Base-by-base conservation (phyloP, 352 stramenopile species). In the Achlya hypogyna region DNA sequence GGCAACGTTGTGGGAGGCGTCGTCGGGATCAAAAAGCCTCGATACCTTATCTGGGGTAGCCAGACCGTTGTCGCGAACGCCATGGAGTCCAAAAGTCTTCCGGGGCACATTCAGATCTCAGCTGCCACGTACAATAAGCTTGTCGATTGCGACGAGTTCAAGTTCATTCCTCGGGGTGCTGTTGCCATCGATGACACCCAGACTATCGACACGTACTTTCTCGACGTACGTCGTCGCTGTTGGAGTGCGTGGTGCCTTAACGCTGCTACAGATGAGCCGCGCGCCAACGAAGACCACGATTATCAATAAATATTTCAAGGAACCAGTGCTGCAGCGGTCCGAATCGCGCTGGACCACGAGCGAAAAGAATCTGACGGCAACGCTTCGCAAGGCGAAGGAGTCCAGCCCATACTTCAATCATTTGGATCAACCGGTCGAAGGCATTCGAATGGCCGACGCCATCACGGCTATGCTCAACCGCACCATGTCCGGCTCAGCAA, bases 21-120 rank as follows among this genome's bases (percentile, higher is more conserved):
- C 18, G 85, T 95, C 16, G 86, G 86, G 5, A 82, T 87, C 62
- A 89, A 91, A 68, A 92, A 93, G 34, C 86, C 84, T 23, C 80
- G 86, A 22, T 95, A 95, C 60, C 80, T 93, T 56, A 89, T 89
- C 56, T 93, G 83, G 83, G 86, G 84, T 28, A 78, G 84, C 34
- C 84, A 91, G 52, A 91, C 83, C 0, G 78, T 92, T 14, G 75
- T 93, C 12, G 82, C 81, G 23, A 93, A 93, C 66, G 69, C 86
- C 47, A 88, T 95, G 75, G 86, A 95, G 53, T 87, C 81, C 0
- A 72, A 81, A 2, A 81, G 78, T 5, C 73, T 78, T 1, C 72
- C 81, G 0, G 81, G 78, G 0, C 74, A 74, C 1, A 84, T 89
- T 51, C 81, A 89, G 31, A 40, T 89, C 42, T 89, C 81, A 0